Percentiles rank a stretch among this genome's conserved stretches.
phyloP scores from a whole-genome alignment of 306 rosid species.

The Cucumis hystrix region DNA sequence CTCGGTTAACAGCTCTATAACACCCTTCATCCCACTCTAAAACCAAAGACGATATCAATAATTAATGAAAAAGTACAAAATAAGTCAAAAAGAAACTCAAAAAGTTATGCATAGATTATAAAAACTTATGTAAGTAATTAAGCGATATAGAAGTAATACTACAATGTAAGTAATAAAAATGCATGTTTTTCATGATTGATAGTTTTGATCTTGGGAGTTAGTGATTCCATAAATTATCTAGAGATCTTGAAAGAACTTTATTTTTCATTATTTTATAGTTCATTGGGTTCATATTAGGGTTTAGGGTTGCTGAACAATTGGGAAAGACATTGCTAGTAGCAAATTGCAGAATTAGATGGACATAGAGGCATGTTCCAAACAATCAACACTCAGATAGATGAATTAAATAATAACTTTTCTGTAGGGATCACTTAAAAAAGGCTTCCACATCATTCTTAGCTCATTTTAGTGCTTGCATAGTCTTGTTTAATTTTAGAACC shows the following conservation, averaged over 20 bases:
- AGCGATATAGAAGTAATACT: too few species aligned
- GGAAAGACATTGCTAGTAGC: not conserved
- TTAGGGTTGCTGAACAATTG: not conserved
- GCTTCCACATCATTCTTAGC: not conserved
- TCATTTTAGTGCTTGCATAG: not conserved
- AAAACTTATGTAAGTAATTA: too few species aligned
- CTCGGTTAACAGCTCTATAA: too few species aligned
- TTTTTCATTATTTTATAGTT: not conserved
- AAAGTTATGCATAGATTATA: too few species aligned
- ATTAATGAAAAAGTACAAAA: too few species aligned
- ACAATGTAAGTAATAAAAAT: too few species aligned
- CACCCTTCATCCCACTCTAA: too few species aligned
- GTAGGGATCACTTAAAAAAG: not conserved
- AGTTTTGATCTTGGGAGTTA: not conserved
- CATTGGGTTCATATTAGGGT: not conserved
- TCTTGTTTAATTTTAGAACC: not conserved
- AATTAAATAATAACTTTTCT: not conserved
- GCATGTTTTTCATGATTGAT: too few species aligned
- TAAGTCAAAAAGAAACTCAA: too few species aligned
- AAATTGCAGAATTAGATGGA: not conserved
- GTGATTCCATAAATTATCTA: not conserved
- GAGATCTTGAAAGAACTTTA: not conserved
- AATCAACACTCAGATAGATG: not conserved
- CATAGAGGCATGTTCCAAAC: not conserved
- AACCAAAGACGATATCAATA: too few species aligned